Evolutionary conservation across 2,329 filamentous ascomycete genomes (phyloP).

Genomic region (Exophiala lecanii-corni): DNA sequence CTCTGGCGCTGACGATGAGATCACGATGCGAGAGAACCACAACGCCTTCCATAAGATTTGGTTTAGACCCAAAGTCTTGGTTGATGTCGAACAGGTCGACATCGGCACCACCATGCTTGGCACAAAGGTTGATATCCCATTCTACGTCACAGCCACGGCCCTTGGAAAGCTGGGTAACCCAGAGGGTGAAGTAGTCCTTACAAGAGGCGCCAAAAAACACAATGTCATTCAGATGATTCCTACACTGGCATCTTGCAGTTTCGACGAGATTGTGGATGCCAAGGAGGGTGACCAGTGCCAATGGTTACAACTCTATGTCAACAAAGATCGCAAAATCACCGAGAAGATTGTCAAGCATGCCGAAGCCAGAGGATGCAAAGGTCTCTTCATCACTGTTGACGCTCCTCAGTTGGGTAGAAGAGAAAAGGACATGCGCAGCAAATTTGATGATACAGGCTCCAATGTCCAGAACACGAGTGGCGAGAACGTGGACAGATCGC

Average conservation of each 20-base stretch:
- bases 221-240: conserved; percentile 98
- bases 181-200: conserved; percentile 86
- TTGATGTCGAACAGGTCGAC: conserved; percentile 85
- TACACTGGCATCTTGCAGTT: conserved; percentile 91
- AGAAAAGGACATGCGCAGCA: conserved; percentile 96
- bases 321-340: conserved; percentile 90
- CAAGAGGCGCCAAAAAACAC: conserved; percentile 76
- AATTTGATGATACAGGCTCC: conserved; percentile 78
- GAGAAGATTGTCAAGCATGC: conserved; percentile 86
- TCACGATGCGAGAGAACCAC: conserved; percentile 95
- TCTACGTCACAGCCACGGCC: conserved; percentile 95
- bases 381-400: conserved; percentile 96
- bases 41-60: conserved; percentile 93
- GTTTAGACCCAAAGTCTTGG: conserved; percentile 86
- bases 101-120: conserved; percentile 91
- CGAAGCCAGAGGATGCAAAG: conserved; percentile 86
- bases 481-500: conserved; percentile 72
- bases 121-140: conserved; percentile 74
- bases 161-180: conserved; percentile 91
- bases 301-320: conserved; percentile 97
- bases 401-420: conserved; percentile 89
- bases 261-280: conserved; percentile 94
- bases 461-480: conserved; percentile 69
- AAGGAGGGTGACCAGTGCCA: conserved; percentile 74
- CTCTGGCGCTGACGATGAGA: conserved; percentile 84